Evolutionary conservation across 768 basidiomycete species (phyloP), one percentile per base, ranked within the genome.

Genomic region (Leccinum variicolor): DNA sequence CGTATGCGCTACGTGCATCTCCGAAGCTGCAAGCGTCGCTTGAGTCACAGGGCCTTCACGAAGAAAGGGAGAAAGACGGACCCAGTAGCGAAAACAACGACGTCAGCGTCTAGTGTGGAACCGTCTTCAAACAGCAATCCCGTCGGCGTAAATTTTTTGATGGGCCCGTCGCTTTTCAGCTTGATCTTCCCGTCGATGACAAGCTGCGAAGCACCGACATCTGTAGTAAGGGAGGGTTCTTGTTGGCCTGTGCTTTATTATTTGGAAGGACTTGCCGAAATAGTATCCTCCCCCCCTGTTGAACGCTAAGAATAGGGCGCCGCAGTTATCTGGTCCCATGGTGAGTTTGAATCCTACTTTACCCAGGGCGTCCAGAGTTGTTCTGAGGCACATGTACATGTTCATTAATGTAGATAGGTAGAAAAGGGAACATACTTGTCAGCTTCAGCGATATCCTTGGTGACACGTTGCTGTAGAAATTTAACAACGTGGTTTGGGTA

Each of bases 221-320:
- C 78, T 79, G 51, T 36, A 28, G 9, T 10, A 7, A 28, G 14
- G 8, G 3, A 19, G n/a, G 19, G n/a, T 11, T 15, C 25, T 29
- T 10, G n/a, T 50, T 25, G 10, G 5, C 15, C 3, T 23, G 29
- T 50, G 14, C 4, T 23, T 25, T 1, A 29, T 31, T 9, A 0
- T 2, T 33, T 5, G 28, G 21, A 34, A 46, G 14, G 6, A 57
- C 73, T 25, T 57, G 82, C 87, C 86, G 2, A 88, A 73, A 69
- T 90, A 90, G 69, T 85, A 89, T 6, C 89, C 86, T 25, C 86
- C 86, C 0, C 73, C 81, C 45, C 75, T 76, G 8, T 66, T 68
- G 67, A 76, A 81, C 14, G 78, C 79, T 19, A 82, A 69, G 45
- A 80, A 70, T 10, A 79, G 56, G 58, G 83, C 76, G 0, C 87